These are phyloP conservation scores for Mucor indicus DNA, from an alignment of 371 early-diverging fungal genomes.

Conservation along the genomic window DNA sequence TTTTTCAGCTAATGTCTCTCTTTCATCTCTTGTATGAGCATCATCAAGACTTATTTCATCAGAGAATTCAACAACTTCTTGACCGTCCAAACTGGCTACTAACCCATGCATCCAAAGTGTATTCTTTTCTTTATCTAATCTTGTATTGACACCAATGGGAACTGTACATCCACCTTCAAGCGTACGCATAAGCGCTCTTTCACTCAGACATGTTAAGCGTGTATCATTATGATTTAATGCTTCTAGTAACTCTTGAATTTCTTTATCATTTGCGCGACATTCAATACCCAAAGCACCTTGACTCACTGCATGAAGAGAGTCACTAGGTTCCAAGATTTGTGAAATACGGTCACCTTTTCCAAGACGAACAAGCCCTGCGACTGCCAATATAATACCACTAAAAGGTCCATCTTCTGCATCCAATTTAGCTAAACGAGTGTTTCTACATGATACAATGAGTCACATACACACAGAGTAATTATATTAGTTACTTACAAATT, in stretches of 20 bases:
- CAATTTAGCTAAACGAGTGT: constrained; percentile 87
- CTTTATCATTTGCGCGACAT: constrained; percentile 68
- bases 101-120: constrained; percentile 53
- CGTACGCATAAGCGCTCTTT: constrained; percentile 83
- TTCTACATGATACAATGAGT: constrained; percentile 26
- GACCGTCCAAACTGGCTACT: constrained; percentile 71
- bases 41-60: constrained; percentile 34
- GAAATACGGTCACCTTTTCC: constrained; percentile 70
- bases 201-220: constrained; percentile 68
- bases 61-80: constrained; percentile 53
- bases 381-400: constrained; percentile 86
- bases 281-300: constrained; percentile 94
- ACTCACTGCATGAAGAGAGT: constrained; percentile 88
- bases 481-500: constrained; percentile 29
- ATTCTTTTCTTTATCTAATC: constrained; percentile 32
- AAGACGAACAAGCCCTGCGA: constrained; percentile 80
- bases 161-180: constrained; percentile 97
- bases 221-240: constrained; percentile 68
- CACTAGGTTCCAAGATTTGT: constrained; percentile 51
- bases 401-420: constrained; percentile 74
- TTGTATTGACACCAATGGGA: constrained; percentile 89
- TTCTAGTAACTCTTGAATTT: constrained; percentile 44
- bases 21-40: constrained; percentile 26
- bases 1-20: constrained; percentile 22
- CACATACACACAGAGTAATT: neutral